phyloP scores from a whole-genome alignment of 2,329 filamentous ascomycete genomes.

The Aspergillus sp. region DNA sequence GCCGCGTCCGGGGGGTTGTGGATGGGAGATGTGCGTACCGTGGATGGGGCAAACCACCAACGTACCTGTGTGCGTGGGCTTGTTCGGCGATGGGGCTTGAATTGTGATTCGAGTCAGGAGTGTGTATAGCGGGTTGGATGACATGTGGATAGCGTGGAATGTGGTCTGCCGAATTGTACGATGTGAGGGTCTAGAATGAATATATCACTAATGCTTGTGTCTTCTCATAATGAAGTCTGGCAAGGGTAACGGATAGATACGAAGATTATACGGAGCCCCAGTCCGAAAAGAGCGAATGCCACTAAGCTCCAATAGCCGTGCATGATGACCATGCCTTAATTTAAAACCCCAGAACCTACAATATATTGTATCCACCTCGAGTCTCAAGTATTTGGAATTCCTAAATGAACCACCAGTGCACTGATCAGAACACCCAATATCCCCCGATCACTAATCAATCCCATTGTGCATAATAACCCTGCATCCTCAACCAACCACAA shows the following conservation, averaged over 20 bases:
- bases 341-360: background rate
- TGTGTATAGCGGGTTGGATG: background rate
- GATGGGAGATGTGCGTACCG: background rate
- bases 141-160: no score
- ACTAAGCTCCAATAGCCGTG: background rate
- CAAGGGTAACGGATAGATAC: background rate
- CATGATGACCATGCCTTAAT: background rate
- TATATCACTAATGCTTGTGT: background rate
- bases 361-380: background rate
- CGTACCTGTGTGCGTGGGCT: background rate
- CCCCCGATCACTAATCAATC: background rate
- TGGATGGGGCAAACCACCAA: background rate
- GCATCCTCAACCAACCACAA: background rate
- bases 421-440: background rate
- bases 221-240: background rate
- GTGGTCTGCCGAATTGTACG: background rate
- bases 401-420: background rate
- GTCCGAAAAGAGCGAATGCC: background rate
- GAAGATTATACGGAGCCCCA: background rate
- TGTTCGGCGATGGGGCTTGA: background rate
- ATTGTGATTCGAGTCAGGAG: background rate
- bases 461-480: background rate
- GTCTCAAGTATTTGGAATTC: slow-evolving; percentile 4
- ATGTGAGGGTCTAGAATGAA: background rate
- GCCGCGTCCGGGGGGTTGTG: background rate